Percentiles rank a stretch among this genome's conserved stretches.
phyloP scores from a whole-genome alignment of 371 early-diverging fungal genomes.

The Dinochytrium kinnereticum region DNA sequence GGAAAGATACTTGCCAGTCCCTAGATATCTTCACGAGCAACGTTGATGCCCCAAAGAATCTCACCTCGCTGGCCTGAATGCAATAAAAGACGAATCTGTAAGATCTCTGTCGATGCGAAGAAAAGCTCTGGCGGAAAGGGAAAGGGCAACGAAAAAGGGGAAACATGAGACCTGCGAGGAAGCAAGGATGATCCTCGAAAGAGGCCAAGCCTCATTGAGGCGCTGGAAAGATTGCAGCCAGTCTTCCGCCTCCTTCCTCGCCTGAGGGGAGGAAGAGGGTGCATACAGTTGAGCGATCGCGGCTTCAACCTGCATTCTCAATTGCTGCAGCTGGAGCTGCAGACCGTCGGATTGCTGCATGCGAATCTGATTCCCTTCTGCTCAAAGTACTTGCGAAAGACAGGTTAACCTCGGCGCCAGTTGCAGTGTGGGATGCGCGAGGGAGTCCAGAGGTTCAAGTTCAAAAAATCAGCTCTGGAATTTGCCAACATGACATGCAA shows the following conservation, averaged over 20 bases:
- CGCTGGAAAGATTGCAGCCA: constrained; percentile 9
- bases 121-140: neutral
- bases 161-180: neutral
- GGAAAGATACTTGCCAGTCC: constrained; percentile 68
- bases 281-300: neutral
- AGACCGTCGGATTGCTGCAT: no score
- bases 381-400: no score
- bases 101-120: neutral
- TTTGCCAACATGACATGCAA: no score
- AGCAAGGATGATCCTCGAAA: neutral
- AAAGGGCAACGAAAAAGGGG: neutral
- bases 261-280: neutral
- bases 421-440: no score
- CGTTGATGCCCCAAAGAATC: constrained; percentile 87
- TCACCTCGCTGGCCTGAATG: constrained; percentile 65
- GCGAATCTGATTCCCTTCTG: no score
- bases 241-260: neutral
- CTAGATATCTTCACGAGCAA: constrained; percentile 79
- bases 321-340: no score
- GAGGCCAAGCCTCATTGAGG: neutral
- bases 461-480: no score
- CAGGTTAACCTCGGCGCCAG: no score
- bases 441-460: no score
- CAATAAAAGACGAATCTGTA: neutral
- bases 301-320: neutral